phyloP scores from a whole-genome alignment of 2,329 filamentous ascomycete genomes.

The Immersiporthe knoxdaviesiana region DNA sequence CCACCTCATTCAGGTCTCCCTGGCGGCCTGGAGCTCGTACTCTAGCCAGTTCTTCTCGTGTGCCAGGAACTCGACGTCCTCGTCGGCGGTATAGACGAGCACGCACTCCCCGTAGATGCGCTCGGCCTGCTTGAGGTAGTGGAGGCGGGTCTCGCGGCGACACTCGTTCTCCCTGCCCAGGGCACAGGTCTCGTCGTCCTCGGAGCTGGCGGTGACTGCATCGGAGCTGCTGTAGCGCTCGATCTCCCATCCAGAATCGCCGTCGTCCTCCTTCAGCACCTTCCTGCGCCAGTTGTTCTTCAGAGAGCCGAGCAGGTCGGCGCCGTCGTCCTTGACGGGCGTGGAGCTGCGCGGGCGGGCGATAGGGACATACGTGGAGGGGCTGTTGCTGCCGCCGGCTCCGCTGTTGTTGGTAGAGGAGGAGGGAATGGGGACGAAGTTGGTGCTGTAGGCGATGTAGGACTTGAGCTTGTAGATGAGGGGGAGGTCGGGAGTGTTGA shows the following conservation, averaged over 20 bases:
- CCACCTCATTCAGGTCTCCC: background rate
- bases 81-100: background rate
- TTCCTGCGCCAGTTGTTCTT: background rate
- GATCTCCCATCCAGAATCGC: background rate
- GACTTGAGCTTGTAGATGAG: conserved; percentile 16
- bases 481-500: conserved; percentile 11
- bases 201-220: background rate
- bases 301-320: background rate
- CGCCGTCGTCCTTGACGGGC: background rate
- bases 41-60: conserved; percentile 12
- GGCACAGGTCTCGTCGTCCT: background rate
- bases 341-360: background rate
- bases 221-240: background rate
- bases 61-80: conserved; percentile 9
- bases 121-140: conserved; percentile 6
- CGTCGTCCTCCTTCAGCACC: background rate
- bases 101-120: background rate
- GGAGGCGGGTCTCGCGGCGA: background rate
- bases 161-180: background rate
- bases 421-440: background rate
- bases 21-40: background rate
- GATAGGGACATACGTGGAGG: background rate
- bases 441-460: conserved; percentile 14
- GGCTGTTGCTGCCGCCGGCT: background rate
- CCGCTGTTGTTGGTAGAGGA: no score